These are phyloP conservation scores for Aspergillus neotritici DNA, from an alignment of 2,329 filamentous ascomycete species.

Conservation along the genomic window DNA sequence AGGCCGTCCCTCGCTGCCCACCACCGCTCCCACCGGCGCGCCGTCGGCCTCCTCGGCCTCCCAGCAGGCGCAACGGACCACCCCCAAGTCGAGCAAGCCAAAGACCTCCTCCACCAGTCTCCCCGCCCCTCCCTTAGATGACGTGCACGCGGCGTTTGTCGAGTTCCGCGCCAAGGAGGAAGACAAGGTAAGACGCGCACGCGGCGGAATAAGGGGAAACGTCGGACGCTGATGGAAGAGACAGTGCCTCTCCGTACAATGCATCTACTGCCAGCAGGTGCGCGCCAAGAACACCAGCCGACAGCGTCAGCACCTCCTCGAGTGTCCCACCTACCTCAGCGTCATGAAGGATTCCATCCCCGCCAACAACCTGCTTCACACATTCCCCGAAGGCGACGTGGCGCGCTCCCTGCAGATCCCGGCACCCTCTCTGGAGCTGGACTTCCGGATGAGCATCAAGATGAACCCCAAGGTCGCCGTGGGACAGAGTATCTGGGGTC, in stretches of 20 bases:
- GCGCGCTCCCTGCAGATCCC: constrained; percentile 45
- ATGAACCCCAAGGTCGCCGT: constrained; percentile 47
- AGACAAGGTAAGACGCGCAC: constrained; percentile 38
- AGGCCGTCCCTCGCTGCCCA: constrained; percentile 37
- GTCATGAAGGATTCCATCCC: constrained; percentile 50
- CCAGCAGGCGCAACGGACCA: constrained; percentile 31
- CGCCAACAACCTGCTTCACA: constrained; percentile 47
- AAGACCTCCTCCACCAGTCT: constrained; percentile 37
- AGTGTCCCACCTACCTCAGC: constrained; percentile 46
- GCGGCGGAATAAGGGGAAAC: background rate
- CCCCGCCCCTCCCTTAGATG: constrained; percentile 44
- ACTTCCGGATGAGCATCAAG: constrained; percentile 51
- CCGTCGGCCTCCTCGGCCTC: constrained; percentile 26
- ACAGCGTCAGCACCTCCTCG: constrained; percentile 46
- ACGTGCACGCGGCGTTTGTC: constrained; percentile 46
- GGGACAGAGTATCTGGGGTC: constrained; percentile 45
- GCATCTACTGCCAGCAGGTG: constrained; percentile 48
- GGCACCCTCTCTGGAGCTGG: constrained; percentile 44
- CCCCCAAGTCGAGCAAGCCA: constrained; percentile 32
- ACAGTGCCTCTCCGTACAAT: constrained; percentile 46
- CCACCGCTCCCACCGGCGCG: constrained; percentile 30
- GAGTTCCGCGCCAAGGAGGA: constrained; percentile 45
- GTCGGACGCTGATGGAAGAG: background rate
- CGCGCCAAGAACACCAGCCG: constrained; percentile 48
- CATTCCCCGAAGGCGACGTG: constrained; percentile 46